Evolutionary conservation across 2,329 filamentous ascomycete species (phyloP), one percentile per base, ranked within the genome.

Genomic region (Didymella exigua): DNA sequence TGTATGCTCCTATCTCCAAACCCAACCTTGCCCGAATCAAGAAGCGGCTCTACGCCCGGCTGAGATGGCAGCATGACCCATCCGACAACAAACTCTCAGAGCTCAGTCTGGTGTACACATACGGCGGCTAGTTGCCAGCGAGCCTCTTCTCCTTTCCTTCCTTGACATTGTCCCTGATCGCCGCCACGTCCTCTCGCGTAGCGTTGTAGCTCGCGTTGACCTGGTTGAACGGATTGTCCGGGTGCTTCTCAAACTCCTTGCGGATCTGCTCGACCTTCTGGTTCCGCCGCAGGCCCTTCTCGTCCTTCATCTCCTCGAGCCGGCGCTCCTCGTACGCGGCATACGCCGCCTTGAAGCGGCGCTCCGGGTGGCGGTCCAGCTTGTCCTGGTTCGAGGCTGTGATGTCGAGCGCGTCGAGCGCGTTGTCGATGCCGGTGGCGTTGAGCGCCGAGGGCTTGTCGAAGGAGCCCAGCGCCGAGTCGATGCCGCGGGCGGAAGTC

Each of bases 171-270:
- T 86, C 79, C 71, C 81, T 84, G 54, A 93, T 77, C 43, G 84
- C 81, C 43, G 81, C 81, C 38, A 96, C 68, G 68, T 99, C 93
- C 4, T 91, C 90, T 76, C 85, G 89, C 19, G 83, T 84, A 49
- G 90, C 85, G 76, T 99, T 90, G 77, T 91, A 96, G 3, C 81
- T 76, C 2, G 86, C 90, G 46, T 81, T 85, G 14, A 88, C 87
- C 78, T 96, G 91, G 78, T 96, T 96, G 79, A 96, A 95, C 13
- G 95, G 95, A 75, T 99, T 99, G 67, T 98, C 93, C 1, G 90
- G 88, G 69, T 89, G 90, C 81, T 91, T 96, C 76, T 96, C 89
- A 75, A 98, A 99, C 79, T 98, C 95, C 81, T 96, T 96, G 59
- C 85, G 78, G 63, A 96, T 90, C 70, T 88, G 82, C 60, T 93